Evolutionary conservation across 2,329 filamentous ascomycete species (phyloP).

Genomic region (Talaromyces sp.): DNA sequence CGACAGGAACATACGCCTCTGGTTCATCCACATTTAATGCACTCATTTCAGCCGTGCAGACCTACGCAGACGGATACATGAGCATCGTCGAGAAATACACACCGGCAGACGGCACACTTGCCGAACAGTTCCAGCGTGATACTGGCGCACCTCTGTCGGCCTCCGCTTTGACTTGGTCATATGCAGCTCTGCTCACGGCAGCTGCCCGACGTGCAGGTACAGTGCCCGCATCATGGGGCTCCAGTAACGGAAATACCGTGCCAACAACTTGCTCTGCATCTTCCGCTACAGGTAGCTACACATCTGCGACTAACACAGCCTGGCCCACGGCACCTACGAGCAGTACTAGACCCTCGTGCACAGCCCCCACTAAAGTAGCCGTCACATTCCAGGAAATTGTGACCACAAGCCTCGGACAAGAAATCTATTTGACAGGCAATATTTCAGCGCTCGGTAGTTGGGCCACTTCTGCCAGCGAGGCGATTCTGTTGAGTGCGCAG

Average conservation of each 20-base stretch:
- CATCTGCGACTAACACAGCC: conserved; percentile 24
- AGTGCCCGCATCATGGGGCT: conserved; percentile 26
- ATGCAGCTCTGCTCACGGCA: conserved; percentile 37
- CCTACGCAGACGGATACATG: conserved; percentile 59
- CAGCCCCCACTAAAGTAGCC: conserved; percentile 44
- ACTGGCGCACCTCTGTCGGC: conserved; percentile 36
- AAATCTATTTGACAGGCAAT: conserved; percentile 63
- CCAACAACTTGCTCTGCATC: conserved; percentile 24
- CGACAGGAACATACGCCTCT: conserved; percentile 67
- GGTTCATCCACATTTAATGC: conserved; percentile 44
- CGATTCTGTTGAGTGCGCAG: conserved; percentile 55
- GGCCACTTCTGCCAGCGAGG: conserved; percentile 48
- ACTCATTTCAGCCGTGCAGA: conserved; percentile 57
- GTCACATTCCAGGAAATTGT: conserved; percentile 62
- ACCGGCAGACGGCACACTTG: conserved; percentile 26
- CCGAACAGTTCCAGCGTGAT: conserved; percentile 37
- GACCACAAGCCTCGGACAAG: conserved; percentile 59
- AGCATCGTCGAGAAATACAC: conserved; percentile 35
- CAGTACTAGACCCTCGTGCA: conserved; percentile 19
- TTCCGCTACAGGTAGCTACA: conserved; percentile 26
- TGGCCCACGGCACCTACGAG: conserved; percentile 21
- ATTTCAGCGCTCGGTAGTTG: conserved; percentile 60
- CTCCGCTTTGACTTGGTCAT: conserved; percentile 42
- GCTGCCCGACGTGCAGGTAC: conserved; percentile 20
- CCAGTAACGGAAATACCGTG: conserved; percentile 18